These are phyloP conservation scores for Helianthus annuus DNA, from an alignment of 129 eudicot genomes.

Conservation along the genomic window DNA sequence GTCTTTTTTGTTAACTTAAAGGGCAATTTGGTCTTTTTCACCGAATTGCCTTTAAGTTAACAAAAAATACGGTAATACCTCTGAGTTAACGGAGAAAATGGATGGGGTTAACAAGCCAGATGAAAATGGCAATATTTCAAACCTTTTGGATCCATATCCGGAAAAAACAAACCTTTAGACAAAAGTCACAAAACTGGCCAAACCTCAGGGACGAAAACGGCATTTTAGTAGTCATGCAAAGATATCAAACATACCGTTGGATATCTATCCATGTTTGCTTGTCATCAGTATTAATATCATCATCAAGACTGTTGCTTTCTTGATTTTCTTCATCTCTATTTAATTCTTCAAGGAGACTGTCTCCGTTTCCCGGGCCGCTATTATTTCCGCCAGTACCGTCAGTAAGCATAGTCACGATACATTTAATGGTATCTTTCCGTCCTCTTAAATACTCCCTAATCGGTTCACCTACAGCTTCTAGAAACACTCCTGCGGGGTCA, in stretches of 20 bases:
- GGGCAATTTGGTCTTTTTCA: too few relatives aligned
- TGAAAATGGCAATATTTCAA: too few relatives aligned
- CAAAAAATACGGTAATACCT: too few relatives aligned
- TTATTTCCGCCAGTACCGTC: conserved; percentile 89
- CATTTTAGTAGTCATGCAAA: too few relatives aligned
- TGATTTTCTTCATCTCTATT: conserved; percentile 97
- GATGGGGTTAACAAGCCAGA: too few relatives aligned
- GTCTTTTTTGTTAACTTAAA: too few relatives aligned
- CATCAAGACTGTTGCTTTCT: conserved; percentile 68
- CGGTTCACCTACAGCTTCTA: conserved; percentile 98
- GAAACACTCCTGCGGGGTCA: conserved; percentile 94
- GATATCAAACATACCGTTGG: conserved; percentile 47
- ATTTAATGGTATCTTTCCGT: conserved; percentile 93
- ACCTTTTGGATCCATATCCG: too few relatives aligned
- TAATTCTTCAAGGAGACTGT: conserved; percentile 97
- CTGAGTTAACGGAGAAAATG: too few relatives aligned
- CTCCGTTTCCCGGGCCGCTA: conserved; percentile 74
- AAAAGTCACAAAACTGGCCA: too few relatives aligned
- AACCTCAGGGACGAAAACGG: too few relatives aligned
- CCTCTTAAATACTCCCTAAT: conserved; percentile 89
- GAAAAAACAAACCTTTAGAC: too few relatives aligned
- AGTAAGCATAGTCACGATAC: conserved; percentile 98
- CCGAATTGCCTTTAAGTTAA: too few relatives aligned
- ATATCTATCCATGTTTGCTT: conserved; percentile 92
- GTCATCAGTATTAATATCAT: conserved; percentile 77